Base-by-base conservation (phyloP, 495 filamentous ascomycete genomes). In the Aspergillus indologenus region DNA sequence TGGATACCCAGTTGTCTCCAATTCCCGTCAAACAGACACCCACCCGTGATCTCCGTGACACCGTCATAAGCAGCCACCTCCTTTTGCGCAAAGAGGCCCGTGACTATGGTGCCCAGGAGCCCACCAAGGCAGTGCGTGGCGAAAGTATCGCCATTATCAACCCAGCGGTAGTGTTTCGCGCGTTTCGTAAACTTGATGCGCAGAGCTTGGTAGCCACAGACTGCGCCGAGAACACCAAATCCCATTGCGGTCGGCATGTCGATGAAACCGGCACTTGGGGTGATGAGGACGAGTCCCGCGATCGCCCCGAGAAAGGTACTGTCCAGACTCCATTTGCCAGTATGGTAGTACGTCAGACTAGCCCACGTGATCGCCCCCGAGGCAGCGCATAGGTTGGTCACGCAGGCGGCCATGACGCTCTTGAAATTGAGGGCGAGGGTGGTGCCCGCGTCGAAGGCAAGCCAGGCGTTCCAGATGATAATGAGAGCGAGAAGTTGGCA, bases 371-470 rank as follows among this genome's bases (percentile, higher is more conserved):
- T 59, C 0, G 75, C 76, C 1, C 75, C 77, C 0, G 65, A 69
- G 1, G 77, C 71, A 21, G 79, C 79, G 61, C 75, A 79, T 14
- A 81, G 66, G 53, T 81, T 81, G 1, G 79, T 81, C 21, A 80
- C 75, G 54, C 72, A 77, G 44, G 73, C 63, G 6, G 78, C 74
- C 77, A 81, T 79, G 45, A 80, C 66, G 17, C 64, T 67, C 52
- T 76, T 75, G 63, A 80, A 75, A 61, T 77, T 80, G 2, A 76
- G 61, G 1, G 63, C 64, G 8, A 82, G 68, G 0, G 75, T 77
- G 0, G 77, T 79, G 14, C 79, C 79, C 1, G 76, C 79, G 61
- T 84, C 83, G 68, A 85, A 85, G 44, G 79, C 79, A 31, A 79
- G 69, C 79, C 79, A 82, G 15, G 77, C 74, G 59, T 81, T 79